phyloP scores from a whole-genome alignment of 2,329 filamentous ascomycete genomes.

The Diplodia corticola region DNA sequence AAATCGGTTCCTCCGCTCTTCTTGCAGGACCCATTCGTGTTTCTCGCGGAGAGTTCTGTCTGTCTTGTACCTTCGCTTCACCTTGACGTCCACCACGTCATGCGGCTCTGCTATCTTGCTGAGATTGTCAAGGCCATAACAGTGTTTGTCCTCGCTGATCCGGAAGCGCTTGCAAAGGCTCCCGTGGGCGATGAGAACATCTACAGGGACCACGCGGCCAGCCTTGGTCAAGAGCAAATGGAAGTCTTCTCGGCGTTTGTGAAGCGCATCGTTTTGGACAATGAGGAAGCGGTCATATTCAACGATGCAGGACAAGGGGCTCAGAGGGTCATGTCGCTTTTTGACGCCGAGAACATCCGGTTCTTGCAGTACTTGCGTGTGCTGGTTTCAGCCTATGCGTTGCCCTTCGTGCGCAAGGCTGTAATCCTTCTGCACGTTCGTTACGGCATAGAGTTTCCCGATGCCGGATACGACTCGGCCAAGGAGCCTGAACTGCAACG shows the following conservation, averaged over 20 bases:
- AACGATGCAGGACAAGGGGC: not conserved
- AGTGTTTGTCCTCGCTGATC: conserved; percentile 45
- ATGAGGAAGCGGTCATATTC: conserved; percentile 1
- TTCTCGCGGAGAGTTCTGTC: conserved; percentile 76
- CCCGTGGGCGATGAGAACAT: conserved; percentile 4
- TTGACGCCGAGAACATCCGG: conserved; percentile 27
- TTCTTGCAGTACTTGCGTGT: conserved; percentile 40
- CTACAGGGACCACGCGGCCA: conserved; percentile 27
- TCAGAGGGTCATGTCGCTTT: conserved; percentile 10
- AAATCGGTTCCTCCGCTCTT: conserved; percentile 58
- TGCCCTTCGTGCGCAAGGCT: conserved; percentile 86
- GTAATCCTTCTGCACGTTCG: conserved; percentile 82
- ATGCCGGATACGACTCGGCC: conserved; percentile 54
- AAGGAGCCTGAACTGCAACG: conserved; percentile 79
- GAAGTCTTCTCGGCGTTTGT: conserved; percentile 36
- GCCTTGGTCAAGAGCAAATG: conserved; percentile 35
- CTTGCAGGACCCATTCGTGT: conserved; percentile 71
- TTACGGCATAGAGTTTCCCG: conserved; percentile 84
- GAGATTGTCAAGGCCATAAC: conserved; percentile 83
- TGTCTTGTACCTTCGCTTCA: conserved; percentile 67
- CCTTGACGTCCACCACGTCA: conserved; percentile 74
- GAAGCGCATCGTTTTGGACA: conserved; percentile 34
- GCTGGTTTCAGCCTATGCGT: conserved; percentile 73
- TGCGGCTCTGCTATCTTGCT: conserved; percentile 84
- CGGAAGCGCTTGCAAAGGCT: conserved; percentile 9